A percentile compares a stretch with the other conserved stretches of the same genome.
Conservation (phyloP, 805 yeast species). For the Candida maris region DNA sequence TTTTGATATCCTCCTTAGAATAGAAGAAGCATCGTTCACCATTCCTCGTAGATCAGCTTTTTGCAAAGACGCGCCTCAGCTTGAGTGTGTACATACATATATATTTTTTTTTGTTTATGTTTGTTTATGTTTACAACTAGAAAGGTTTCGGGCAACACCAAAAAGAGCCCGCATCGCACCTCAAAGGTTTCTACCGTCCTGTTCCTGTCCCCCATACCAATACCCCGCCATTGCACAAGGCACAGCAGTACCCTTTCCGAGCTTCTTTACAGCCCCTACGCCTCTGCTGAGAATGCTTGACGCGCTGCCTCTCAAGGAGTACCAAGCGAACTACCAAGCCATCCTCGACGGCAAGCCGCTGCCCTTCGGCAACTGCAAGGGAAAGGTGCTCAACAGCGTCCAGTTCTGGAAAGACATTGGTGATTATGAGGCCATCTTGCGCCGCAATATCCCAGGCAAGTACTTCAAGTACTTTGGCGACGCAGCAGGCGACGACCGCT, state of each 20-base stretch:
- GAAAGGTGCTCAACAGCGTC: conserved; percentile 21
- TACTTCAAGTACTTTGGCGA: conserved; percentile 23
- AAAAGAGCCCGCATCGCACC: conserved; percentile 3
- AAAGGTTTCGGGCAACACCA: not conserved
- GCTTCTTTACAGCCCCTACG: too few relatives aligned
- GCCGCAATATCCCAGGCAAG: conserved; percentile 28
- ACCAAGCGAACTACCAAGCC: conserved; percentile 28
- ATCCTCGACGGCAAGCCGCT: conserved; percentile 26
- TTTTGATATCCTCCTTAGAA: too few relatives aligned
- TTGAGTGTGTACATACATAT: not conserved
- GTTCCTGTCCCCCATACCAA: too few relatives aligned
- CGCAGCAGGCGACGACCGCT: conserved; percentile 4
- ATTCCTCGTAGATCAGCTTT: too few relatives aligned
- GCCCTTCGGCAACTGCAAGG: conserved; percentile 28
- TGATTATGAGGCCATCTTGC: conserved; percentile 28
- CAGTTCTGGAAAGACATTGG: conserved; percentile 22
- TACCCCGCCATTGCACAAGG: too few relatives aligned
- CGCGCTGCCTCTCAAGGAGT: conserved; percentile 26
- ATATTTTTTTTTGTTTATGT: not conserved
- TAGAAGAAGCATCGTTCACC: too few relatives aligned
- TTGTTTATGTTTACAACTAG: conserved; percentile 4
- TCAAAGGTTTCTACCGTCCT: too few relatives aligned
- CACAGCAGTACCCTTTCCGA: too few relatives aligned
- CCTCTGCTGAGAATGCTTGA: too few relatives aligned
- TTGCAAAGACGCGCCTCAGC: too few relatives aligned